Evolutionary conservation across 1,284 basidiomycete genomes (phyloP).

Genomic region (Tausonia pullulans): DNA sequence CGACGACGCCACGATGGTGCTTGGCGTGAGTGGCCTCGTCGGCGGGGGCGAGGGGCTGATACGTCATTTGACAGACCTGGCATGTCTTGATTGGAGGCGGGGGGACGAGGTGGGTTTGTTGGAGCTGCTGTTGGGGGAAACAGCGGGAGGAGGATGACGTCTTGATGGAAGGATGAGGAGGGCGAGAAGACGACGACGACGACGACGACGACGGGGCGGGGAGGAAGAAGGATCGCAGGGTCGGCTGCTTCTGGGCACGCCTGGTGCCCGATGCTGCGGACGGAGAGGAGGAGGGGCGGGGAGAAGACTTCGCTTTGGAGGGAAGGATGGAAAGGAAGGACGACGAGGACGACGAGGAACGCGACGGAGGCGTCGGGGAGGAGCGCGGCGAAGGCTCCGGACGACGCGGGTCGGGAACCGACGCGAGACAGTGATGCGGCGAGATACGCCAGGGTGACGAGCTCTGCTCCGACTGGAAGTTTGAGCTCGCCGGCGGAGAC

Average conservation of each 20-base stretch:
- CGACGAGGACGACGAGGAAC: not conserved
- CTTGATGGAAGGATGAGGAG: too few relatives aligned
- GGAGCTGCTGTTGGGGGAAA: not conserved
- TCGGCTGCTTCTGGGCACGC: too few relatives aligned
- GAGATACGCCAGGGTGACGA: too few relatives aligned
- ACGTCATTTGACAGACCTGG: conserved; percentile 9
- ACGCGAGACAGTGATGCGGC: too few relatives aligned
- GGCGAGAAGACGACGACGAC: not conserved
- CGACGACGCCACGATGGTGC: conserved; percentile 12
- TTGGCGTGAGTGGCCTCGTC: conserved; percentile 4
- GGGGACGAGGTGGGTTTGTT: not conserved
- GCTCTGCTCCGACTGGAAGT: too few relatives aligned
- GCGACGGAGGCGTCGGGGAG: too few relatives aligned
- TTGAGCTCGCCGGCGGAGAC: too few relatives aligned
- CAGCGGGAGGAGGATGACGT: too few relatives aligned
- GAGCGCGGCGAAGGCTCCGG: too few relatives aligned
- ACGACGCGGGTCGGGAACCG: too few relatives aligned
- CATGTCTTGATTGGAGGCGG: conserved; percentile 5
- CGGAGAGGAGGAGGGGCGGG: not conserved
- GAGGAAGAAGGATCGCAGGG: too few relatives aligned
- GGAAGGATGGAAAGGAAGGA: conserved; percentile 3
- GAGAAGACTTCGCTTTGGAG: not conserved
- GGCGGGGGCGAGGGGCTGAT: conserved; percentile 2
- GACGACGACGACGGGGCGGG: not conserved
- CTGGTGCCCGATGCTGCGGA: too few relatives aligned